Evolutionary conservation across 768 basidiomycete species (phyloP), one percentile per base, ranked within the genome.

Genomic region (Leccinum imitatum): DNA sequence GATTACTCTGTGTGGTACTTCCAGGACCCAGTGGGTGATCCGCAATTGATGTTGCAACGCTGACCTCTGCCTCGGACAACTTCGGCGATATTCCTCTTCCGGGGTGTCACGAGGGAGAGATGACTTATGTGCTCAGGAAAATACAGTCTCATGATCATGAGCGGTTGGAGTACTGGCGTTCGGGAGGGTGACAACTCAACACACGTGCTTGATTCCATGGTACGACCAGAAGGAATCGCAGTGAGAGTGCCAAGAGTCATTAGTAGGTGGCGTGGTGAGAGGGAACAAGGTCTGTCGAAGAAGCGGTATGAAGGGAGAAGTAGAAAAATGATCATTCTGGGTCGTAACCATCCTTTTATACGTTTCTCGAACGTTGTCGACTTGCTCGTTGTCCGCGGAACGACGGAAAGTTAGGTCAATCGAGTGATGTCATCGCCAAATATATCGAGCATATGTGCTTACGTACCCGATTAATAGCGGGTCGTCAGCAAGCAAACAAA

Each of bases 341-440:
- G 9, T n/a, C n/a, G 41, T 44, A n/a, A 44, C n/a, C 41, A n/a
- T 44, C 41, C n/a, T 44, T 44, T 44, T 44, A 44, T 44, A 44
- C 41, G 47, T 25, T 48, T 48, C 19, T 46, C 44, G n/a, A 46
- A 19, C 44, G 4, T 17, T 39, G 35, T 35, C 10, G 35, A 35
- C 35, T 35, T 35, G 35, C 35, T 35, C 35, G 35, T 35, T 35
- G 35, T 35, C 35, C 13, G 13, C 35, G 35, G 35, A 6, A 35
- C 33, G 37, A 39, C 37, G 15, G 15, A 17, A 15, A 23, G 21
- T 23, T n/a, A 0, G 30, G 30, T n/a, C 50, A 25, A 15, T 25
- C 14, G 50, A 27, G 30, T 56, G 54, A 53, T 57, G 56, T 57
- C 56, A 57, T 54, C 25, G 35, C 35, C n/a, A 57, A 19, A 27